Percentiles rank a stretch among this genome's conserved stretches.
These are phyloP conservation scores for Raphidocelis subcapitata DNA, from an alignment of 139 green algal species.

Conservation along the genomic window DNA sequence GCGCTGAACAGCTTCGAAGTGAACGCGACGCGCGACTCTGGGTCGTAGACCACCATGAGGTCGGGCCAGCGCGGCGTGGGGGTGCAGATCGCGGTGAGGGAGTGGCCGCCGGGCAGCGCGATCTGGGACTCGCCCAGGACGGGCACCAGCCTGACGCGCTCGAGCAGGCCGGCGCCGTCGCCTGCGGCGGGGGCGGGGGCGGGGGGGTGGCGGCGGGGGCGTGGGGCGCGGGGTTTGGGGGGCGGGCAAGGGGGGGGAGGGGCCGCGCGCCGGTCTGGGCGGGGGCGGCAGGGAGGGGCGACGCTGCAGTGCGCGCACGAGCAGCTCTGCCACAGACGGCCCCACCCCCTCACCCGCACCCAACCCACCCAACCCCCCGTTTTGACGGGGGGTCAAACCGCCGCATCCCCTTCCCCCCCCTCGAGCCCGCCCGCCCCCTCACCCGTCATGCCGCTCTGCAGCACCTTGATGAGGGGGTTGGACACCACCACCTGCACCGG, in stretches of 20 bases:
- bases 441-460: slow-evolving; percentile 21
- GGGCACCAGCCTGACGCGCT: background rate
- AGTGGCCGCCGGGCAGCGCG: background rate
- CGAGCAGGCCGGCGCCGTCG: slow-evolving; percentile 5
- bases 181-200: background rate
- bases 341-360: too few species aligned
- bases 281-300: too few species aligned
- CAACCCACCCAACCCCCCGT: too few species aligned
- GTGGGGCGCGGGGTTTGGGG: background rate
- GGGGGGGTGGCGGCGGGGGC: background rate
- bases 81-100: slow-evolving; percentile 29
- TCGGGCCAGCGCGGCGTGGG: slow-evolving; percentile 94
- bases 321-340: too few species aligned
- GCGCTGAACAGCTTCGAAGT: slow-evolving; percentile 73
- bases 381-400: too few species aligned
- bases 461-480: slow-evolving; percentile 63
- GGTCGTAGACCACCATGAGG: slow-evolving; percentile 53
- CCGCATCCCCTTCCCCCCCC: too few species aligned
- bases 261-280: too few species aligned
- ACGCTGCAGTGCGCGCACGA: too few species aligned
- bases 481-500: slow-evolving; percentile 70
- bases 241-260: background rate
- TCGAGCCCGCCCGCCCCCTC: background rate
- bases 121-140: background rate
- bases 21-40: slow-evolving; percentile 40